Conservation (phyloP, 768 basidiomycete species). For the Termitomyces sp. region DNA sequence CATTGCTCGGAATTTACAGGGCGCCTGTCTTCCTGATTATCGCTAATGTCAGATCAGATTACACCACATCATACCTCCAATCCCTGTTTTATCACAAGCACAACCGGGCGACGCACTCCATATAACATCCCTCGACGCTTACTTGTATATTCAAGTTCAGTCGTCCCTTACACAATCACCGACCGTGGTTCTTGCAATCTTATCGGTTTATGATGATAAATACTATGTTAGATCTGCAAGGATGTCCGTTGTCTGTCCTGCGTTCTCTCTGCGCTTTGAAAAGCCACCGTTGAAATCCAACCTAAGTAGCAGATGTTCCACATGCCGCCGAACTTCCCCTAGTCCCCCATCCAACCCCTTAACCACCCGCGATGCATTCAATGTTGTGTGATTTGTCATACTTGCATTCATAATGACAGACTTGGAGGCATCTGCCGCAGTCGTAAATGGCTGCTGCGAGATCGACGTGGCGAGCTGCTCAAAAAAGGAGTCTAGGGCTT, state of each 20-base stretch:
- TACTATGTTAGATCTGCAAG: conserved; percentile 23
- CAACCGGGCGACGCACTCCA: conserved; percentile 4
- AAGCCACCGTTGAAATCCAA: conserved; percentile 82
- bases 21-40: conserved; percentile 21
- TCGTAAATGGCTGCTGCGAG: conserved; percentile 64
- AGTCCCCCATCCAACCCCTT: conserved; percentile 49
- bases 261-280: conserved; percentile 38
- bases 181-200: conserved; percentile 3
- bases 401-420: conserved; percentile 58
- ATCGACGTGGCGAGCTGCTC: conserved; percentile 73
- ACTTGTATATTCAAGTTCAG: not conserved
- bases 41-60: conserved; percentile 13
- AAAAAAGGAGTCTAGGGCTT: conserved; percentile 70
- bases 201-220: conserved; percentile 8
- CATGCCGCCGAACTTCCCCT: conserved; percentile 68
- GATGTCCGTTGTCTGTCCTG: conserved; percentile 24
- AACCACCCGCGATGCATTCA: conserved; percentile 43
- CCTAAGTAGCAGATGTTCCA: conserved; percentile 76
- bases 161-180: conserved; percentile 6
- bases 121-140: not conserved
- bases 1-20: conserved; percentile 28
- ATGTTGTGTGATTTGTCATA: conserved; percentile 48
- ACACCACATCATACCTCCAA: conserved; percentile 11
- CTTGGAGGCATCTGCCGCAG: conserved; percentile 63
- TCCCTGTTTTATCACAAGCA: conserved; percentile 7